Evolutionary conservation across 306 rosid species (phyloP).

Genomic region (Corylus americana): DNA sequence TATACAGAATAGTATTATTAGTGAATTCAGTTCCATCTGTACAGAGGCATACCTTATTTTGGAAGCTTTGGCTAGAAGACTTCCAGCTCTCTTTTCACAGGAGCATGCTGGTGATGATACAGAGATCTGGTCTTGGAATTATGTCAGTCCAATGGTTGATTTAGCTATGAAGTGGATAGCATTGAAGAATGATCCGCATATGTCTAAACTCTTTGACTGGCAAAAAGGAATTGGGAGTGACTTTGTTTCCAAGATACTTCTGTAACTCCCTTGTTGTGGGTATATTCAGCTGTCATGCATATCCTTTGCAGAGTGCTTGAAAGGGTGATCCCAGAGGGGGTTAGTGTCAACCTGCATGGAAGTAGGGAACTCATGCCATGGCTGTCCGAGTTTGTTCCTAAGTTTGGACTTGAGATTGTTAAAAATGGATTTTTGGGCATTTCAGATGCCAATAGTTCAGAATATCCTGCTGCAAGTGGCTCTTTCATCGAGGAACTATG

Average conservation of each 20-base stretch:
- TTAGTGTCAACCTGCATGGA: conserved; percentile 35
- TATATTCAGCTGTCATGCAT: conserved; percentile 64
- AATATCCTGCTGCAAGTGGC: conserved; percentile 37
- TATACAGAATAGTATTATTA: conserved; percentile 45
- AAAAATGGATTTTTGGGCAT: conserved; percentile 53
- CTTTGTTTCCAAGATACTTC: conserved; percentile 33
- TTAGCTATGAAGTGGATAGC: conserved; percentile 79
- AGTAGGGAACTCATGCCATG: conserved; percentile 62
- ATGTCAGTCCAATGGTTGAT: conserved; percentile 87
- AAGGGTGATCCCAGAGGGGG: conserved; percentile 62
- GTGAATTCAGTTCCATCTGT: conserved; percentile 70
- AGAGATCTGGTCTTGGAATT: conserved; percentile 92
- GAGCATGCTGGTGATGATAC: conserved; percentile 42
- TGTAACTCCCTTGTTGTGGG: conserved; percentile 67
- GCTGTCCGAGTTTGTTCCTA: conserved; percentile 93
- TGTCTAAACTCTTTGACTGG: conserved; percentile 47
- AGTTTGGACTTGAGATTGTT: conserved; percentile 73
- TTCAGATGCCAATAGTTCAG: conserved; percentile 38
- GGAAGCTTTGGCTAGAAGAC: conserved; percentile 77
- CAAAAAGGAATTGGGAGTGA: conserved; percentile 33
- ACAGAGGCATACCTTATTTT: conserved; percentile 78
- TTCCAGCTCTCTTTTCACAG: conserved; percentile 71
- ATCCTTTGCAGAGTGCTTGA: conserved; percentile 76
- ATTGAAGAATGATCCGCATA: conserved; percentile 56
- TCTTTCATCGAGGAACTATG: conserved; percentile 64